Conservation (phyloP, 73 alveolate species). For the Tetrahymena elliotti region DNA sequence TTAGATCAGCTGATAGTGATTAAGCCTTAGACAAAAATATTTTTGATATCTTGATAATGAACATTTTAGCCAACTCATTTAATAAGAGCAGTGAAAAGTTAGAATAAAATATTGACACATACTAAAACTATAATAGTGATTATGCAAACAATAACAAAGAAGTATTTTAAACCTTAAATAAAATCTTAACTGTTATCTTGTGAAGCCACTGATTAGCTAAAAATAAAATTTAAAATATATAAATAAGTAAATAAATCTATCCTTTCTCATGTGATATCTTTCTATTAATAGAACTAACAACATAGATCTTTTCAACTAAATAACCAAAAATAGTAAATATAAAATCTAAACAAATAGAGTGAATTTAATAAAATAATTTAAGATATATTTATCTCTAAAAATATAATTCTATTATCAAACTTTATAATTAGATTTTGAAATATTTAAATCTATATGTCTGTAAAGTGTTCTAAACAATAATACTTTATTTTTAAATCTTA, state of each 20-base stretch:
- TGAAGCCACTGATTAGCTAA: background rate
- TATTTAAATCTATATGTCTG: no score
- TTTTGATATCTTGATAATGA: background rate
- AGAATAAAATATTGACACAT: background rate
- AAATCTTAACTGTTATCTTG: background rate
- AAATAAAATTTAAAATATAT: background rate
- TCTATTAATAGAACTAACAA: no score
- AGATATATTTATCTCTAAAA: no score
- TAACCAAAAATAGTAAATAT: no score
- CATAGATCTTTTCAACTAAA: no score
- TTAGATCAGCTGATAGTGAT: background rate
- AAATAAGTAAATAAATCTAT: background rate
- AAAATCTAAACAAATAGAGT: no score
- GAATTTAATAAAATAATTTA: no score
- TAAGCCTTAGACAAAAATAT: background rate
- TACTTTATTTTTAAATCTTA: no score
- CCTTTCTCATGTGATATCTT: no score
- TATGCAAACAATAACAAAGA: background rate
- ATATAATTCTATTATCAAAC: no score
- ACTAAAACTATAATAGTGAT: background rate
- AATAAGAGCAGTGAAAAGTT: background rate
- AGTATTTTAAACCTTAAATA: background rate
- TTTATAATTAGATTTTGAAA: no score
- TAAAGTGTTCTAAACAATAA: no score
- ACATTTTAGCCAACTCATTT: background rate